Evolutionary conservation across 1,139 yeast genomes (phyloP), one percentile per base, ranked within the genome.

Genomic region (Pichia sp.): DNA sequence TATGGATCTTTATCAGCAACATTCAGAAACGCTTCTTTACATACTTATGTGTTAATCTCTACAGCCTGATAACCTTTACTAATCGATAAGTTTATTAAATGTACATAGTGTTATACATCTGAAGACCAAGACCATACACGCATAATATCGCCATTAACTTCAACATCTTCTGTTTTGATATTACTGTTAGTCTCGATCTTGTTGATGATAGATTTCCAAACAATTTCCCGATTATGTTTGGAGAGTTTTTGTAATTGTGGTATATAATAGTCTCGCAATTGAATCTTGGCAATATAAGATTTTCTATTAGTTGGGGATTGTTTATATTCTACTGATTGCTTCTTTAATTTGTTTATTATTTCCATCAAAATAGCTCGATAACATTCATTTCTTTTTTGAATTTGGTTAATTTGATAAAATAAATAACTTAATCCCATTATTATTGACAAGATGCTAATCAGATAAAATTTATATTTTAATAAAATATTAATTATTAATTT

Each of bases 41-140:
- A 16, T 16, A 16, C 16, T 16, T 16, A 16, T 16, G 16, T 16
- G 16, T 16, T 16, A 16, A 16, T 16, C 16, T 16, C 16, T 16
- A 16, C 16, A 16, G 16, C 16, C 2, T 16, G 16, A 16, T 16
- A 16, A 16, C 16, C 16, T 16, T 16, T 16, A 16, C 16, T 16
- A 16, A 16, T 16, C 16, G 16, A 16, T 16, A 16, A 16, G 16
- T 16, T 16, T 16, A 16, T 16, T 16, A 16, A 16, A 27, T 6
- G 35, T n/a, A 23, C 22, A 40, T 4, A 20, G 8, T 6, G 23
- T 25, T 32, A 58, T 5, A 67, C 47, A 35, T 69, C 74, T 12
- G 85, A 78, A 29, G 82, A 71, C 96, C 96, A 89, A 59, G 87
- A 87, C 95, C 96, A 87, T 30, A 87, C 87, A 57, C 81, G 79